phyloP scores from a whole-genome alignment of 106 monocot species.

The Dendrobium catenatum region DNA sequence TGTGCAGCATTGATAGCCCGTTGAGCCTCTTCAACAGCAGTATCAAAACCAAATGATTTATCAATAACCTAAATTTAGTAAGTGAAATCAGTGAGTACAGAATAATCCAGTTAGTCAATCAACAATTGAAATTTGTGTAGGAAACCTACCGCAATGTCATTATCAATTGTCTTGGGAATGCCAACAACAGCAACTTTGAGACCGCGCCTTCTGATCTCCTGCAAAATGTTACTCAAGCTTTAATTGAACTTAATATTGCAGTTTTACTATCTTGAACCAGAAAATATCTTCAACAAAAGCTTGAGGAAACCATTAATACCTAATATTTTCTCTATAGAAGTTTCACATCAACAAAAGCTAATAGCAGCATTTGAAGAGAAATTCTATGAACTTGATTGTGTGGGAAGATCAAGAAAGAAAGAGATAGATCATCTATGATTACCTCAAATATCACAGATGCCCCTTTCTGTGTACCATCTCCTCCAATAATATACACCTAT shows the following conservation, averaged over 20 bases:
- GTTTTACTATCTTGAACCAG: not conserved
- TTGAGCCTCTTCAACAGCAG: constrained; percentile 37
- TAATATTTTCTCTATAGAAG: not conserved
- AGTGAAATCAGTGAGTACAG: not conserved
- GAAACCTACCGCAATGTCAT: constrained; percentile 28
- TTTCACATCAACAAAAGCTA: not conserved
- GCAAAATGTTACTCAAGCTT: not conserved
- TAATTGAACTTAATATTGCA: not conserved
- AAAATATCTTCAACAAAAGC: not conserved
- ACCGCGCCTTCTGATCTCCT: constrained; percentile 34
- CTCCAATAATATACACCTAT: constrained; percentile 37
- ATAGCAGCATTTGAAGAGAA: not conserved
- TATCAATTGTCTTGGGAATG: constrained; percentile 31
- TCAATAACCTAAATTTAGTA: constrained; percentile 24
- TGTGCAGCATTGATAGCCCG: constrained; percentile 37
- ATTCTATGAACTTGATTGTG: not conserved
- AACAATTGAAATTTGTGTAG: not conserved
- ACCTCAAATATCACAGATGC: constrained; percentile 40
- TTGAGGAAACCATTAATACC: not conserved
- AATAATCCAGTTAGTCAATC: not conserved
- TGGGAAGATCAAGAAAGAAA: not conserved
- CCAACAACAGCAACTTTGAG: constrained; percentile 36
- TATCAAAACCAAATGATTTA: constrained; percentile 34
- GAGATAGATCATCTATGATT: not conserved
- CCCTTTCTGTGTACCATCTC: constrained; percentile 36